Evolutionary conservation across 306 rosid genomes (phyloP).

Genomic region (Quillaja saponaria): DNA sequence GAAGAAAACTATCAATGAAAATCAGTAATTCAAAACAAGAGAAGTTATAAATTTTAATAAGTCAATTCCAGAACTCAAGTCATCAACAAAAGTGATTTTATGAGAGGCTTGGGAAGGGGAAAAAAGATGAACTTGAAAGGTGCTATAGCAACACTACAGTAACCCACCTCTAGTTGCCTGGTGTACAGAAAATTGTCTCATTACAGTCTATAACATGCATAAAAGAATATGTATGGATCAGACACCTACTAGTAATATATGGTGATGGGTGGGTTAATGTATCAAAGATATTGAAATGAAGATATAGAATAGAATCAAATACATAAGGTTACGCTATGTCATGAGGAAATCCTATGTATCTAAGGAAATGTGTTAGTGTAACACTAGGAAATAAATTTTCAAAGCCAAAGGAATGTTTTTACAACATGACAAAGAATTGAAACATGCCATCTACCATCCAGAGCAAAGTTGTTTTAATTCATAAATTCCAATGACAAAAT

Average conservation of each 20-base stretch:
- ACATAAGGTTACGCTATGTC: constrained; percentile 1
- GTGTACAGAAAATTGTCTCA: too few species aligned
- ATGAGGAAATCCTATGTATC: too few species aligned
- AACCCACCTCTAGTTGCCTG: too few species aligned
- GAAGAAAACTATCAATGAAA: neutral
- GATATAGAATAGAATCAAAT: neutral
- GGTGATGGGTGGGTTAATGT: neutral
- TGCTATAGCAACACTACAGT: neutral
- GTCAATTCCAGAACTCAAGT: neutral
- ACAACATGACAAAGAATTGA: neutral
- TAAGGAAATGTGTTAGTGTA: too few species aligned
- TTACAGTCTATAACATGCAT: too few species aligned
- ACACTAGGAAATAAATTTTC: neutral
- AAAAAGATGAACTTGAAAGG: neutral
- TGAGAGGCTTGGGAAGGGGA: neutral
- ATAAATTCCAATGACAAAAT: too few species aligned
- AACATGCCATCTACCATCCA: too few species aligned
- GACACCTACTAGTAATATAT: neutral
- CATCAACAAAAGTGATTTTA: neutral
- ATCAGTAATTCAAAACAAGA: constrained; percentile 3
- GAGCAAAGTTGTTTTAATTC: too few species aligned
- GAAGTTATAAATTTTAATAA: constrained; percentile 3
- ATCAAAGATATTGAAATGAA: neutral
- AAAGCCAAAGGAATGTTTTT: constrained; percentile 1
- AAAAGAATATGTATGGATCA: neutral